phyloP scores from a whole-genome alignment of 495 filamentous ascomycete species.

The Neurospora sp. region DNA sequence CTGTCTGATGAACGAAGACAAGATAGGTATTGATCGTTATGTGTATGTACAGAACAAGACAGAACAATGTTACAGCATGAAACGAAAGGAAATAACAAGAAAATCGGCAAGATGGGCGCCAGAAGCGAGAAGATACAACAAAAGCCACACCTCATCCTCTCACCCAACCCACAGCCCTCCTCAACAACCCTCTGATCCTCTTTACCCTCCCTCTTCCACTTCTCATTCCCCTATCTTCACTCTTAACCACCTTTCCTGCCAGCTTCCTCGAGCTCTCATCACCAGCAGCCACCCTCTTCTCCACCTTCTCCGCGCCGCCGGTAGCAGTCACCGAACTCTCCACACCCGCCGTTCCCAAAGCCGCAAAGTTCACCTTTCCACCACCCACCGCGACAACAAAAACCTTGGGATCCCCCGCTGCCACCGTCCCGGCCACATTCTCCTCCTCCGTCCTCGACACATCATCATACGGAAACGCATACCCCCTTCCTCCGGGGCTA shows the following conservation, averaged over 20 bases:
- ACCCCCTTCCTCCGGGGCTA: conserved; percentile 53
- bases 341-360: neutral
- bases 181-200: neutral
- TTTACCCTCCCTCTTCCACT: neutral
- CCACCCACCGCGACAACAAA: conserved; percentile 58
- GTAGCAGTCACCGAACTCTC: neutral
- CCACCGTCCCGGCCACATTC: conserved; percentile 55
- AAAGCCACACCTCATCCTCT: neutral
- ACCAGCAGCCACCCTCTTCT: neutral
- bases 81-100: neutral
- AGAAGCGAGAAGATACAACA: neutral
- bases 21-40: neutral
- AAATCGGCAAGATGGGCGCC: neutral
- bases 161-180: neutral
- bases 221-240: neutral
- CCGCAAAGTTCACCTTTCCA: neutral
- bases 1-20: neutral
- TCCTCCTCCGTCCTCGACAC: conserved; percentile 45
- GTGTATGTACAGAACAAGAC: neutral
- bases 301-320: neutral
- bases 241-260: neutral
- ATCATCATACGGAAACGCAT: conserved; percentile 75
- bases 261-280: neutral
- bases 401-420: conserved; percentile 41
- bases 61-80: neutral